Evolutionary conservation across 139 green algal species (phyloP).

Genomic region (Coccomyxa sp.): DNA sequence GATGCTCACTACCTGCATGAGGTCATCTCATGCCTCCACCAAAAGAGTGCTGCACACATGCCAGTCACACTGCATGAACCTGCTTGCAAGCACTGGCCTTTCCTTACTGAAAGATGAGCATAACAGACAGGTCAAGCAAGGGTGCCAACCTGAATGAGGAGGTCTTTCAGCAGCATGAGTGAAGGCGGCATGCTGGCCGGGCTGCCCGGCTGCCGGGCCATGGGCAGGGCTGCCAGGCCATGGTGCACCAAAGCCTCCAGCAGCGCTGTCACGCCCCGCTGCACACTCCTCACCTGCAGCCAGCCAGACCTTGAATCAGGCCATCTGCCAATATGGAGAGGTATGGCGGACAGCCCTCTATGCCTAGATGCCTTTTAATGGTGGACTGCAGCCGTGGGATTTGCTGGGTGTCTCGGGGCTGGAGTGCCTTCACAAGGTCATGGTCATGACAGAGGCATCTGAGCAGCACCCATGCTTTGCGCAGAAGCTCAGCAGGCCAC

Average conservation of each 20-base stretch:
- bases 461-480: background rate
- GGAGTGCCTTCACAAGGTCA: background rate
- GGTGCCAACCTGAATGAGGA: constrained; percentile 34
- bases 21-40: too few relatives aligned
- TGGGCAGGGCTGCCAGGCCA: background rate
- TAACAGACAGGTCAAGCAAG: too few relatives aligned
- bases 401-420: background rate
- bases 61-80: background rate
- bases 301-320: too few relatives aligned
- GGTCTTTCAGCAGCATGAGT: constrained; percentile 52
- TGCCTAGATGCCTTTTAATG: background rate
- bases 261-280: background rate
- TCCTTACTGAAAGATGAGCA: too few relatives aligned
- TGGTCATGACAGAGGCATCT: background rate
- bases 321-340: background rate
- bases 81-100: background rate
- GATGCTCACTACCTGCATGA: too few relatives aligned
- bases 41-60: background rate
- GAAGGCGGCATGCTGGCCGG: constrained; percentile 3
- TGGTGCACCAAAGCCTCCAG: background rate
- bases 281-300: background rate
- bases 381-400: background rate
- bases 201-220: background rate
- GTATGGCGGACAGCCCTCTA: background rate
- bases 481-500: background rate